Percentiles rank a stretch among this genome's conserved stretches.
Evolutionary conservation across 768 basidiomycete species (phyloP).

Genomic region (Mycena chlorophos): DNA sequence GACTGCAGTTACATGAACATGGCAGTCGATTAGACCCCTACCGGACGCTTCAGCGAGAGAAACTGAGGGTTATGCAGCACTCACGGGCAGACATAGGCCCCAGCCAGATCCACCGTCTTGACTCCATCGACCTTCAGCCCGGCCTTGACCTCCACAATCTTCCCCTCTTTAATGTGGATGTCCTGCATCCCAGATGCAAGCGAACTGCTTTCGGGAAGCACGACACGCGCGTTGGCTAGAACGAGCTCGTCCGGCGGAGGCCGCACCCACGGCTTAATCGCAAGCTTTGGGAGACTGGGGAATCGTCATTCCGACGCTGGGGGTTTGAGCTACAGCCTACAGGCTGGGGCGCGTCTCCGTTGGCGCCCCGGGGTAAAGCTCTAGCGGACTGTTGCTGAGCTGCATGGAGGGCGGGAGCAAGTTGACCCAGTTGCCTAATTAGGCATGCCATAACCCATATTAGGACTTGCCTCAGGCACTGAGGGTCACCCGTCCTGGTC

Average conservation of each 20-base stretch:
- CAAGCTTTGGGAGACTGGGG: constrained; percentile 30
- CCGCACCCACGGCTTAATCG: constrained; percentile 38
- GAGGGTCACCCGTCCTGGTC: neutral
- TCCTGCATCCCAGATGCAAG: constrained; percentile 28
- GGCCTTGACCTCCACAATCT: constrained; percentile 27
- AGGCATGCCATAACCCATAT: neutral
- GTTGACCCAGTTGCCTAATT: neutral
- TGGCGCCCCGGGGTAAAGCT: constrained; percentile 10
- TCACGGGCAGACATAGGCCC: constrained; percentile 40
- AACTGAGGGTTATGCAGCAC: constrained; percentile 6
- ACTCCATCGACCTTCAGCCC: constrained; percentile 10
- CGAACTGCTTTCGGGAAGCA: constrained; percentile 31
- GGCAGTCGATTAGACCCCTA: constrained; percentile 45
- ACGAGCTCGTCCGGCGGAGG: constrained; percentile 24
- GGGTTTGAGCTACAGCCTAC: no score
- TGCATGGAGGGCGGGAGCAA: neutral
- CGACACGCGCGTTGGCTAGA: constrained; percentile 35
- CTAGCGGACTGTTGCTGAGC: no score
- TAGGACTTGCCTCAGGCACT: neutral
- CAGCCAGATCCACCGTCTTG: constrained; percentile 32
- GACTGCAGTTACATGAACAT: constrained; percentile 44
- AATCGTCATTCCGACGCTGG: no score
- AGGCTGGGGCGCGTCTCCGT: constrained; percentile 21
- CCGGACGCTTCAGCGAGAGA: neutral
- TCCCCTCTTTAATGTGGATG: constrained; percentile 31